Evolutionary conservation across 2,329 filamentous ascomycete genomes (phyloP).

Genomic region (Diaporthe sp.): DNA sequence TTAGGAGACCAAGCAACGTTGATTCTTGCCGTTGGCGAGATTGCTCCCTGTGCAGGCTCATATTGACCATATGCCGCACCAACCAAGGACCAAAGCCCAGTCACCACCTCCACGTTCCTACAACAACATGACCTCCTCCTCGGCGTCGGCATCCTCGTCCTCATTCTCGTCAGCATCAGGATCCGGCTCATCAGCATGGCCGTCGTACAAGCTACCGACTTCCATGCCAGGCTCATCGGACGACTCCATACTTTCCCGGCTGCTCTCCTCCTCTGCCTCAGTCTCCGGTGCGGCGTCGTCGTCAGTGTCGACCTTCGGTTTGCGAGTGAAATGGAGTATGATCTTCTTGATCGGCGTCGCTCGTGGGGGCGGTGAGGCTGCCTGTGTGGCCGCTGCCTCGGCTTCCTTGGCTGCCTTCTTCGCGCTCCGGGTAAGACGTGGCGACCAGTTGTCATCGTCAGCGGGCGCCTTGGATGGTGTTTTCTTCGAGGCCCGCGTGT

Average conservation of each 20-base stretch:
- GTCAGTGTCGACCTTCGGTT: neutral
- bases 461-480: neutral
- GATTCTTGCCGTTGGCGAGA: neutral
- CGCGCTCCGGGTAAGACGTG: neutral
- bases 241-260: neutral
- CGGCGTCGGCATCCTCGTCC: neutral
- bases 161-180: neutral
- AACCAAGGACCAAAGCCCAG: too few species aligned
- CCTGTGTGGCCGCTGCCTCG: neutral
- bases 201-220: neutral
- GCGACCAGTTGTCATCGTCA: neutral
- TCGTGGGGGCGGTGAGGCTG: neutral
- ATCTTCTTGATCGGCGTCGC: conserved; percentile 3
- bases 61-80: neutral
- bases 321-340: conserved; percentile 16
- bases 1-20: neutral
- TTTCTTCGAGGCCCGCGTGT: neutral
- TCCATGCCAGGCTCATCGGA: neutral
- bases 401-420: neutral
- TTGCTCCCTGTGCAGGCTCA: neutral
- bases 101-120: neutral
- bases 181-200: neutral
- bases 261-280: neutral
- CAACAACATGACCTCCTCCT: conserved; percentile 33
- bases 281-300: neutral